phyloP scores from a whole-genome alignment of 1,284 basidiomycete species.

The Trichosporon sp. region DNA sequence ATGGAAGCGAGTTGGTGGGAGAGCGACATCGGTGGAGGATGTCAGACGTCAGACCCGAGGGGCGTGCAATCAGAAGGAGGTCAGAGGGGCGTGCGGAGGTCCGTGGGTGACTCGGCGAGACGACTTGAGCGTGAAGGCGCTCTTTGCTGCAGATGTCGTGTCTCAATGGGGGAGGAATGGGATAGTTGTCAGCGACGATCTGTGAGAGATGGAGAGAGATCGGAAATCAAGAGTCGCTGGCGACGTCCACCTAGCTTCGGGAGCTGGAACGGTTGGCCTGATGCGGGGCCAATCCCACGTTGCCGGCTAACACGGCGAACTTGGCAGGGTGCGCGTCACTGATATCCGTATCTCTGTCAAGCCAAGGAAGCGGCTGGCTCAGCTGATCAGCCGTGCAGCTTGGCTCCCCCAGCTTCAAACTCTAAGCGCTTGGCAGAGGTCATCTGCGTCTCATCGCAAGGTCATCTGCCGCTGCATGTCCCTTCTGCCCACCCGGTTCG shows the following conservation, averaged over 20 bases:
- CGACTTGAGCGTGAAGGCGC: neutral
- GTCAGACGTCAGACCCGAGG: neutral
- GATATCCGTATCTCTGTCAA: too few relatives aligned
- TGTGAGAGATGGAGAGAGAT: neutral
- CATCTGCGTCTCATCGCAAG: neutral
- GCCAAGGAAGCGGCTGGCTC: neutral
- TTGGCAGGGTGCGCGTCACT: neutral
- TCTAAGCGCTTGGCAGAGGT: neutral
- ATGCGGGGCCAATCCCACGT: slow-evolving; percentile 6
- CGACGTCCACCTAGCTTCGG: too few relatives aligned
- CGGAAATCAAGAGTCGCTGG: too few relatives aligned
- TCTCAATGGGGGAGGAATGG: neutral
- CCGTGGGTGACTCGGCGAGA: neutral
- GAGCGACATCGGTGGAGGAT: too few relatives aligned
- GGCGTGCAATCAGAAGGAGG: neutral
- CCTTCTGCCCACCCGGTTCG: neutral
- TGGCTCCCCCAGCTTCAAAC: neutral
- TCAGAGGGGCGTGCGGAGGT: neutral
- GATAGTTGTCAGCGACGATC: neutral
- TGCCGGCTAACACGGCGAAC: neutral
- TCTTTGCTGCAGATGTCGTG: too few relatives aligned
- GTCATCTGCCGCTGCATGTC: neutral
- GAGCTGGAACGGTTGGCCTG: too few relatives aligned
- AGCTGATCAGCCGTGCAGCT: slow-evolving; percentile 1
- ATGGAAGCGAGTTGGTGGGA: too few relatives aligned